Base-by-base conservation (phyloP, 2,329 filamentous ascomycete genomes). In the Pseudocercospora macadamiae region DNA sequence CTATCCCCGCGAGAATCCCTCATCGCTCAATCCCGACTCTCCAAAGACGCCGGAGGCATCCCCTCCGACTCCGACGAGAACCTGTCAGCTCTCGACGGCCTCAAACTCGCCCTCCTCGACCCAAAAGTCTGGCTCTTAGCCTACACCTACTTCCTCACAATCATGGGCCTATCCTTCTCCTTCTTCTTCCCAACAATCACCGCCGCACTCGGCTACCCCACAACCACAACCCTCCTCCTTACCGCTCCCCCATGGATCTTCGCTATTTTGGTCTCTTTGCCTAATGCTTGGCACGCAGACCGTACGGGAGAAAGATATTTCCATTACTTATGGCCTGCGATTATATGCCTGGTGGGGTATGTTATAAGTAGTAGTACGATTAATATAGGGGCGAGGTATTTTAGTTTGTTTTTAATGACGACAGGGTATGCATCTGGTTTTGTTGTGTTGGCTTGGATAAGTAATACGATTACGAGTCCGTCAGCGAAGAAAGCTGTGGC, bases 361-460 rank as follows among this genome's bases (percentile, higher is more conserved):
- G 54, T 55, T 14, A 57, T 61, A 25, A 45, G 54, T 5, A 61
- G 57, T 44, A 57, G 61, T 2, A 67, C 64, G 3, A 53, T 51
- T 3, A 61, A 57, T 10, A 37, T 64, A 8, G 65, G 62, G 18
- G 59, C 61, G 8, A 59, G 64, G 19, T 68, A 66, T 48, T 61
- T 65, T 21, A 47, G 42, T 7, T 54, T 36, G 3, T 62, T 59
- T 30, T 28, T 62, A 14, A 62, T 62, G 60, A 56, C 60, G 3
- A 59, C 53, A 3, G 56, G 56, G 30, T 53, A 56, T 9, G 60
- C 49, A 10, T 44, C 28, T 23, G 59, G 49, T 9, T 61, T 61
- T 21, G 45, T 84, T 53, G 81, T 83, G 62, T 82, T 83, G 71
- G 83, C 81, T 0, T 85, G 82, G 82, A 84, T 84, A 65, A 79